These are phyloP conservation scores for Funneliformis caledonium DNA, from an alignment of 371 early-diverging fungal genomes.

Conservation along the genomic window DNA sequence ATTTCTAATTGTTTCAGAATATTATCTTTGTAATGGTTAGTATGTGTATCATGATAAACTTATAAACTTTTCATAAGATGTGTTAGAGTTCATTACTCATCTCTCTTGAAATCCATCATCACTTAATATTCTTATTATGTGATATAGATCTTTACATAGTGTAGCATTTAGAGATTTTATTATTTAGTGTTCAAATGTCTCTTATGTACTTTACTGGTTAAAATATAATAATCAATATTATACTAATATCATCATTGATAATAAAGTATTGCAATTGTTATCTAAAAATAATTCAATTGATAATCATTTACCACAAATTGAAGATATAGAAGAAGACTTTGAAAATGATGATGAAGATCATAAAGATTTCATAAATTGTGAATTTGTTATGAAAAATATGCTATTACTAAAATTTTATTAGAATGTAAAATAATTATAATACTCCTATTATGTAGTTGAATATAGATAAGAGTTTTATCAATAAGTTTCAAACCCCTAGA, in stretches of 20 bases:
- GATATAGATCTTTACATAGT: not conserved
- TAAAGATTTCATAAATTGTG: too few species aligned
- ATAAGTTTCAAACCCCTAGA: too few species aligned
- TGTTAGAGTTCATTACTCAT: not conserved
- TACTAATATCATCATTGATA: slow-evolving; percentile 8
- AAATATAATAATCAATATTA: slow-evolving; percentile 11
- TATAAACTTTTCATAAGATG: slow-evolving; percentile 2
- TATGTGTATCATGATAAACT: not conserved
- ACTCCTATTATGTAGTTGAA: too few species aligned
- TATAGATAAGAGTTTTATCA: too few species aligned
- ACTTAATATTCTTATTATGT: not conserved
- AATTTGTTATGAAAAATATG: too few species aligned
- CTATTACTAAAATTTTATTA: too few species aligned
- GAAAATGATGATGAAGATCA: too few species aligned
- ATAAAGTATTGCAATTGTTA: not conserved
- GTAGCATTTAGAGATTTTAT: too few species aligned
- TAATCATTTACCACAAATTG: too few species aligned
- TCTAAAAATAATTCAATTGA: not conserved
- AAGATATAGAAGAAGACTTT: too few species aligned
- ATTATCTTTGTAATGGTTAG: not conserved
- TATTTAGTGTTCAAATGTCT: not conserved
- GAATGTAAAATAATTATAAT: too few species aligned
- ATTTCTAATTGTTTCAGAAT: not conserved
- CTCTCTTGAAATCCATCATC: not conserved
- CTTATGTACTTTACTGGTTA: not conserved